Evolutionary conservation across 805 yeast genomes (phyloP).

Genomic region (Candida suzukii): DNA sequence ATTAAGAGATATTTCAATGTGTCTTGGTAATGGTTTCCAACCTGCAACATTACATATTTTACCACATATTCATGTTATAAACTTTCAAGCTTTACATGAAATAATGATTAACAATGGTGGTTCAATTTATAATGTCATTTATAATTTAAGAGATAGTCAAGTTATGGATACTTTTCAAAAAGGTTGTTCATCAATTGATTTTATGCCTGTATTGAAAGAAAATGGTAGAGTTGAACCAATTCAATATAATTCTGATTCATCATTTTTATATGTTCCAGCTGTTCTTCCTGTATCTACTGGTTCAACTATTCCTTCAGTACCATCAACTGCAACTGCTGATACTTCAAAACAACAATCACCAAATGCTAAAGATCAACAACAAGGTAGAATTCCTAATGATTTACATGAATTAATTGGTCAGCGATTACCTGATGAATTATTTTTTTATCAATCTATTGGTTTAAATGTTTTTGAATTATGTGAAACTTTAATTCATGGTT

Average conservation of each 20-base stretch:
- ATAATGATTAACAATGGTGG: conserved; percentile 34
- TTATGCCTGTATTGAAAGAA: conserved; percentile 63
- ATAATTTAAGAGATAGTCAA: conserved; percentile 34
- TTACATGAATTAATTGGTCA: conserved; percentile 77
- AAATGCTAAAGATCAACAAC: no score
- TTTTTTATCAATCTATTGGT: conserved; percentile 77
- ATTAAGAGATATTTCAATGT: conserved; percentile 67
- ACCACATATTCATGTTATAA: conserved; percentile 28
- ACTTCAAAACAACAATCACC: conserved; percentile 4
- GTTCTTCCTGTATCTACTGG: conserved; percentile 6
- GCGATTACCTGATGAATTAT: conserved; percentile 79
- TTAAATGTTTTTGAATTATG: conserved; percentile 55
- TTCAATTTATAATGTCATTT: conserved; percentile 40
- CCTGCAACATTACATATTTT: conserved; percentile 51
- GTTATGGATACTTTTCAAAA: conserved; percentile 48
- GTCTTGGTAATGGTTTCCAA: conserved; percentile 74
- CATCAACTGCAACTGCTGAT: conserved; percentile 6
- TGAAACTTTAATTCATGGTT: conserved; percentile 61
- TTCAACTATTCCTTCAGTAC: conserved; percentile 2
- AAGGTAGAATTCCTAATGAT: conserved; percentile 60
- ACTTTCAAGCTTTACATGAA: conserved; percentile 23
- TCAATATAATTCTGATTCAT: conserved; percentile 12
- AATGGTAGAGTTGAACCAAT: conserved; percentile 65
- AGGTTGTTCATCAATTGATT: conserved; percentile 63
- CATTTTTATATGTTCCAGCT: conserved; percentile 12